Base-by-base conservation (phyloP, 805 yeast species). In the Teunomyces atbi region DNA sequence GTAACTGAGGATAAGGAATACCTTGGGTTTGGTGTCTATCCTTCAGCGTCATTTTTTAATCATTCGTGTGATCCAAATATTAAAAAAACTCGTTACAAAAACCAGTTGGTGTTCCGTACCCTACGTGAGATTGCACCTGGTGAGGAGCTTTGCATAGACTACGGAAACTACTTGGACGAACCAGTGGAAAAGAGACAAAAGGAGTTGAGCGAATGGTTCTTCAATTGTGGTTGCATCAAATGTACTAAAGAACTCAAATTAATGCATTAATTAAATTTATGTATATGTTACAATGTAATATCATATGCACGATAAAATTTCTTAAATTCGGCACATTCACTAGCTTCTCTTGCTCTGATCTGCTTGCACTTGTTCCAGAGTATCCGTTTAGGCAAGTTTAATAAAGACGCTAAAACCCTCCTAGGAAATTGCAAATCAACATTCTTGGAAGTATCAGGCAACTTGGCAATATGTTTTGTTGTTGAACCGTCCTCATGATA, bases 391-490 rank as follows among this genome's bases (percentile, higher is more conserved):
- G 85, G 83, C 12, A 78, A 68, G 37, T 74, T 79, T 42, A 90
- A 59, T 2, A 84, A 64, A 50, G 73, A 73, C 0, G 96, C 91
- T 23, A 88, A 56, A 1, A 86, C 90, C 56, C 89, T 76, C 60
- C 97, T 73, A 1, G 96, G 96, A 56, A 91, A 87, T 54, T 88
- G 96, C 11, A 89, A 64, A 61, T 91, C 97, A 6, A 89, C 65
- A 10, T 73, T 53, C 44, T 71, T 71, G 3, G 58, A 51, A 0
- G 61, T 59, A 39, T 60, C 61, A 5, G 48, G 47, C 16, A 60
- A 49, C 32, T 45, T 53, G 32, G 64, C 51, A 37, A 57, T 50
- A 49, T 51, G 65, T 10, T 51, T 44, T 7, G 42, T 48, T 15
- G 43, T 49, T 6, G 56, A 58, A 2, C 36, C 46, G 11, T 49